Conservation (phyloP, 495 filamentous ascomycete species). For the Opeltia flavorubescens region DNA sequence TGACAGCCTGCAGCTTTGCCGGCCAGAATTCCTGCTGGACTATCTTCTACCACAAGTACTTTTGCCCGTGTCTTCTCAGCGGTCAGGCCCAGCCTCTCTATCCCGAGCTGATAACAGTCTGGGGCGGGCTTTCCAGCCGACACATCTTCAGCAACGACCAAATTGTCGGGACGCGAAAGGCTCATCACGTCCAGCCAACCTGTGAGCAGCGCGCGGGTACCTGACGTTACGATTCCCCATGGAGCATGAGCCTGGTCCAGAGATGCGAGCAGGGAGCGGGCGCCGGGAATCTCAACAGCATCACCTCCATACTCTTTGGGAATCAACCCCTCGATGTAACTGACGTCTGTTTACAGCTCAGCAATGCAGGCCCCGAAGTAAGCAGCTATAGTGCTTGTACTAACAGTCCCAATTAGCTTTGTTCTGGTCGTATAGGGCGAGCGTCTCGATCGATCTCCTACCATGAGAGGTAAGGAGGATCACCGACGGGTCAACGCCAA, state of each 20-base stretch:
- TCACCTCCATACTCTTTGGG: constrained; percentile 62
- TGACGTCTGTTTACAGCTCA: constrained; percentile 46
- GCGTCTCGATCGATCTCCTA: constrained; percentile 55
- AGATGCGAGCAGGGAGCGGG: constrained; percentile 39
- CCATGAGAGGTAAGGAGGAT: constrained; percentile 87
- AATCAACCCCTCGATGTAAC: constrained; percentile 60
- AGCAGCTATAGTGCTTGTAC: constrained; percentile 20
- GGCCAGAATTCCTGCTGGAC: constrained; percentile 76
- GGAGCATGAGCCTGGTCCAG: constrained; percentile 42
- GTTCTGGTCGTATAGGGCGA: constrained; percentile 57
- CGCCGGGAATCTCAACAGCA: constrained; percentile 70
- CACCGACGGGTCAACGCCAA: constrained; percentile 62
- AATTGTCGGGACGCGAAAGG: constrained; percentile 55
- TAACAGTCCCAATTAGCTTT: constrained; percentile 86
- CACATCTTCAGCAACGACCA: constrained; percentile 82
- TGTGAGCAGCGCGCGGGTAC: constrained; percentile 62
- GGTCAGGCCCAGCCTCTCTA: constrained; percentile 42
- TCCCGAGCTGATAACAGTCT: constrained; percentile 65
- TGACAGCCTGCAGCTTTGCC: constrained; percentile 83
- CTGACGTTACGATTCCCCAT: constrained; percentile 92
- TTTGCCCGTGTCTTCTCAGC: constrained; percentile 23
- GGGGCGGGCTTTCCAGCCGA: constrained; percentile 73
- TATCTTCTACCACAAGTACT: constrained; percentile 80
- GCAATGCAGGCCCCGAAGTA: constrained; percentile 1
- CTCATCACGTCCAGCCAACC: constrained; percentile 76